Evolutionary conservation across 495 filamentous ascomycete genomes (phyloP), one percentile per base, ranked within the genome.

Genomic region (Amniculicola lignicola): DNA sequence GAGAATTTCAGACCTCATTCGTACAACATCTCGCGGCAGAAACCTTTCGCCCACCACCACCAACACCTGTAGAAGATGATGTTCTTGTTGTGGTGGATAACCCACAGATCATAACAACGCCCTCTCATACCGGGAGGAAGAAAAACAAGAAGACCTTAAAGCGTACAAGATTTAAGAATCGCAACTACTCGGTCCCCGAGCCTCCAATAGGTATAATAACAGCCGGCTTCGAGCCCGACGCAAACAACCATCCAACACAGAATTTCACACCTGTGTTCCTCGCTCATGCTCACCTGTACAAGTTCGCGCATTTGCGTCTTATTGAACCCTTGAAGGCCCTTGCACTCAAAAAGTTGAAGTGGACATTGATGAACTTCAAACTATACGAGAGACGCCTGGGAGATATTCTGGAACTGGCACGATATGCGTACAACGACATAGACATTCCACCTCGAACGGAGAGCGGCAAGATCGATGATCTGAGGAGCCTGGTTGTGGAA

Each of bases 241-340:
- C 37, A 27, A 57, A 57, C 42, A 25, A 6, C 29, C 35, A 45
- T 14, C 11, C 22, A 10, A 10, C 45, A 35, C 47, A 63, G 28
- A 51, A 40, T 36, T 67, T 55, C 43, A 59, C 59, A 3, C 41
- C 54, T 22, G 62, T 63, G 12, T 42, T 67, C 39, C 57, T 61
- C 12, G 54, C 46, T 28, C 66, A 67, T 27, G 61, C 64, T n/a
- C 47, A 57, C 6, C 64, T 69, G 1, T 69, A 65, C 29, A 14
- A 49, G 18, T 48, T 69, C 12, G 61, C 52, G 2, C 25, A 56
- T 36, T 1, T 36, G 16, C 31, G 40, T 28, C 41, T 58, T 4
- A 52, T 69, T 18, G 44, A 54, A 19, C 12, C 50, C 12, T 43
- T 67, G 12, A 62, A 63, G 57, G 51, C 41, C 2, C 28, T 65